Percentiles rank a stretch among this genome's conserved stretches.
phyloP scores from a whole-genome alignment of 768 basidiomycete genomes.

The Boletellus emodensis region DNA sequence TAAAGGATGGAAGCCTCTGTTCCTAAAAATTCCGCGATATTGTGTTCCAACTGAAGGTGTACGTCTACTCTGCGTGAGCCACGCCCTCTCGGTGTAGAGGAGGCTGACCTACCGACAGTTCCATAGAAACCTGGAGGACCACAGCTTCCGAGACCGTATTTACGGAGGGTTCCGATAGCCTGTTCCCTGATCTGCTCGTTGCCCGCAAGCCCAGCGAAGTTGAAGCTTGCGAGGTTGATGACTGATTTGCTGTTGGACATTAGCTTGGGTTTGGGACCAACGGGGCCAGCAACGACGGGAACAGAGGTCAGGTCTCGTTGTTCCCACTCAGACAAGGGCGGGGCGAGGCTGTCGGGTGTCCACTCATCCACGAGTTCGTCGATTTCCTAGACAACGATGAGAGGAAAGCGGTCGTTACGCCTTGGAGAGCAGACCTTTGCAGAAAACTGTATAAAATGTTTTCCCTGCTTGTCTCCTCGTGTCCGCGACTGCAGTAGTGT shows the following conservation, averaged over 20 bases:
- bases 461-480: conserved; percentile 75
- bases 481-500: conserved; percentile 91
- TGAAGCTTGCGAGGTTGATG: conserved; percentile 83
- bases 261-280: conserved; percentile 80
- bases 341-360: conserved; percentile 79
- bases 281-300: conserved; percentile 75
- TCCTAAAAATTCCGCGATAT: conserved; percentile 88
- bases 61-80: conserved; percentile 56
- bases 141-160: conserved; percentile 92
- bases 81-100: not conserved
- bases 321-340: conserved; percentile 56
- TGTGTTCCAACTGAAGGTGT: conserved; percentile 82
- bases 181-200: conserved; percentile 84
- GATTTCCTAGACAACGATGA: conserved; percentile 64
- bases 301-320: conserved; percentile 66
- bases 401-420: not conserved
- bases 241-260: conserved; percentile 67
- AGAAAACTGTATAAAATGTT: conserved; percentile 86
- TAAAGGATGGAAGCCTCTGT: conserved; percentile 89
- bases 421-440: conserved; percentile 65
- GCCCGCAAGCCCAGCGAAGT: conserved; percentile 86
- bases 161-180: conserved; percentile 77
- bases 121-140: conserved; percentile 98
- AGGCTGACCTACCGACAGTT: conserved; percentile 66
- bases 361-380: conserved; percentile 96